phyloP scores from a whole-genome alignment of 2,329 filamentous ascomycete species.

The Ophiosphaerella herpotricha region DNA sequence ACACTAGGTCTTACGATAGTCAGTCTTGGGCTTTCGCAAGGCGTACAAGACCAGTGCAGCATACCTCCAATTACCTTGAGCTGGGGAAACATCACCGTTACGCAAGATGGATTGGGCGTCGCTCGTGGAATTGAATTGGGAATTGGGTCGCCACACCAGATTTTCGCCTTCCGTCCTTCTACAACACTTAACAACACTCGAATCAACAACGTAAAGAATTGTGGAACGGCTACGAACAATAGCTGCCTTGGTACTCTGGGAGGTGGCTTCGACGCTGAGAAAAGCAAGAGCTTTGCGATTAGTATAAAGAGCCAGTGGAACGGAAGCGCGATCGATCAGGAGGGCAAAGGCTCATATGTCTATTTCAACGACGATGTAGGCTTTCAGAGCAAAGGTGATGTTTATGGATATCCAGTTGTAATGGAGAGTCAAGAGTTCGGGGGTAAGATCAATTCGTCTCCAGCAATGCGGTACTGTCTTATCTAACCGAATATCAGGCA shows the following conservation, averaged over 20 bases:
- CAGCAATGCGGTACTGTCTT: not conserved
- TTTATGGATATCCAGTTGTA: slow-evolving; percentile 9
- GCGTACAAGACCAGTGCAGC: slow-evolving; percentile 3
- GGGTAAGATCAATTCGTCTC: not conserved
- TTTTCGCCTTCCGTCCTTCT: slow-evolving; percentile 12
- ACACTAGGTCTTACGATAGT: no score
- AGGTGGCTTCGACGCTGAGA: slow-evolving; percentile 8
- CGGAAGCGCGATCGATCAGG: slow-evolving; percentile 7
- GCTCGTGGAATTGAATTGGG: slow-evolving; percentile 14
- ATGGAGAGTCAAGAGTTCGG: slow-evolving; percentile 7
- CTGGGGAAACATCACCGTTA: slow-evolving; percentile 13
- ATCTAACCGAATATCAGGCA: slow-evolving; percentile 2
- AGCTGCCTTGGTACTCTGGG: slow-evolving; percentile 9
- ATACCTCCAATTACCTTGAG: slow-evolving; percentile 8
- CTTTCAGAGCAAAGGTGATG: slow-evolving; percentile 9
- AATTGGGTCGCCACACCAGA: slow-evolving; percentile 12
- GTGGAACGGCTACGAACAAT: slow-evolving; percentile 8
- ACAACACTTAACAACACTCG: slow-evolving; percentile 15
- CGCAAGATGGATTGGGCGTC: slow-evolving; percentile 13
- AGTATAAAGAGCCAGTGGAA: slow-evolving; percentile 14
- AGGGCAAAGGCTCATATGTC: slow-evolving; percentile 8
- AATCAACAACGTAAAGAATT: slow-evolving; percentile 11
- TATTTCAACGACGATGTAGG: slow-evolving; percentile 12
- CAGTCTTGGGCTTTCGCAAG: no score
- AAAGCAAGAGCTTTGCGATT: slow-evolving; percentile 5